These are phyloP conservation scores for Trichoderma koningii DNA, from an alignment of 2,329 filamentous ascomycete species.

Conservation along the genomic window DNA sequence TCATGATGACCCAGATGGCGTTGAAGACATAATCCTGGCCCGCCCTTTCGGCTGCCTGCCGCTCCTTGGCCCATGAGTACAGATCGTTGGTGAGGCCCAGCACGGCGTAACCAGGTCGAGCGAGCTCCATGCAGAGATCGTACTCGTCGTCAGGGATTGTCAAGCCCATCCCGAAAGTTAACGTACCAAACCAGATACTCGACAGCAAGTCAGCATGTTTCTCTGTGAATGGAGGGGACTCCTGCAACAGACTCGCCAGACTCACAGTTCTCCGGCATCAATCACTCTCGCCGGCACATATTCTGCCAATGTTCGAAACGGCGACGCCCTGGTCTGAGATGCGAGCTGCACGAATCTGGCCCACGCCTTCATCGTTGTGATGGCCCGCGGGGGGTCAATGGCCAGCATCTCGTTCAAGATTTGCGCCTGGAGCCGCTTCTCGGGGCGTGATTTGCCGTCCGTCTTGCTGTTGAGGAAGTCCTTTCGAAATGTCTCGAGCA, in stretches of 20 bases:
- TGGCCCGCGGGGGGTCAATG: not conserved
- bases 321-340: constrained; percentile 4
- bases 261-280: constrained; percentile 3
- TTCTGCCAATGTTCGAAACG: constrained; percentile 1
- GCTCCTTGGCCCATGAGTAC: constrained; percentile 5
- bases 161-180: constrained; percentile 2
- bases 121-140: constrained; percentile 6
- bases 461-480: not conserved
- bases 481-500: not conserved
- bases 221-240: not conserved
- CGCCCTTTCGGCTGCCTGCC: not conserved
- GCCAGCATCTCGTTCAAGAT: constrained; percentile 9
- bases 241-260: not conserved
- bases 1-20: constrained; percentile 12
- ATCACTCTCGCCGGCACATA: constrained; percentile 10
- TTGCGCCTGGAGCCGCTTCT: constrained; percentile 1
- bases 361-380: constrained; percentile 6
- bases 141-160: not conserved
- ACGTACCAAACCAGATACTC: not conserved
- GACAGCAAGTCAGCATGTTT: not conserved
- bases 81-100: constrained; percentile 1
- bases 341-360: constrained; percentile 1
- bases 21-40: constrained; percentile 11
- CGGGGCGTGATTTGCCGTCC: not conserved
- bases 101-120: constrained; percentile 2